Base-by-base conservation (phyloP, 495 filamentous ascomycete genomes). In the Penicillium desertorum region DNA sequence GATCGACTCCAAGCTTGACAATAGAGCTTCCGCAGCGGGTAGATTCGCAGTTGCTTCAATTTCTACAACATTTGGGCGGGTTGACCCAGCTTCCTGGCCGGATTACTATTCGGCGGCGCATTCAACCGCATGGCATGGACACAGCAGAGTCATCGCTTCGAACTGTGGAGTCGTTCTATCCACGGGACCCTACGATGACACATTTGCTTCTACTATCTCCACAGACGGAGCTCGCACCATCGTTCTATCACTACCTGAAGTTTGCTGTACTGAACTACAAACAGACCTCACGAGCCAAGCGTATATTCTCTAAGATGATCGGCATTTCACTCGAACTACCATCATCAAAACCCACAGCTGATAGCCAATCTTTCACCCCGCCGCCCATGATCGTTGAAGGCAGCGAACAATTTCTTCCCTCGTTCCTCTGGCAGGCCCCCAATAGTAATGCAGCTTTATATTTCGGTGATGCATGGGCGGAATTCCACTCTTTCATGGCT, bases 131-230 rank as follows among this genome's bases (percentile, higher is more conserved):
- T 50, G 72, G 69, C 32, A 57, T 85, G 81, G 79, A 43, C 76
- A 81, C 62, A 76, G 86, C 54, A 78, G 91, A 71, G 78, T 63
- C 86, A 45, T 86, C 89, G 8, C 72, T 87, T 17, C 83, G 84
- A 53, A 86, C 89, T 34, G 72, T 94, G 12, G 91, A 96, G 70
- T 85, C 87, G 0, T 95, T 92, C 66, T 96, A 88, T 76, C 91
- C 91, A 9, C 69, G 78, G 5, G 75, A 84, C 55, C 76, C 82
- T 12, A 61, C 63, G 1, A 59, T 82, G 45, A 85, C 86, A 3
- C 89, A 95, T 70, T 80, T 95, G 10, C 78, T 96, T 27, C 66
- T 95, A 19, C 78, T 96, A 3, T 91, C 90, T 14, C 84, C 91
- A 1, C 84, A 92, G 62, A 80, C 77, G 6, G 85, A 96, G 64